A percentile compares a stretch with the other conserved stretches of the same genome.
phyloP scores from a whole-genome alignment of 352 stramenopile genomes.

The Globisporangium alternatum region DNA sequence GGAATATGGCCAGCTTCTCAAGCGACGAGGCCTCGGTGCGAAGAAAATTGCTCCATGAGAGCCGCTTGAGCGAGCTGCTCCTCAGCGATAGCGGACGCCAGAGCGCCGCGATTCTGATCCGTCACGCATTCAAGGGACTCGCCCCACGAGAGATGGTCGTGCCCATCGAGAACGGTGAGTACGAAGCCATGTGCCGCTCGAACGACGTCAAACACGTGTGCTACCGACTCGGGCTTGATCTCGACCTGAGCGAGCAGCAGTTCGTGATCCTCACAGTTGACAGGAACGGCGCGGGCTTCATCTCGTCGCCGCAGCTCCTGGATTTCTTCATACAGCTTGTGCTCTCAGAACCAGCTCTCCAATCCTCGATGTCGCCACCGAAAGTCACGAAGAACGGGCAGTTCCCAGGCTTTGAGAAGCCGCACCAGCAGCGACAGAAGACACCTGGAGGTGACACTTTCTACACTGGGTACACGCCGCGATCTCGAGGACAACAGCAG shows the following conservation, averaged over 20 bases:
- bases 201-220: slow-evolving; percentile 74
- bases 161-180: slow-evolving; percentile 63
- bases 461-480: slow-evolving; percentile 2
- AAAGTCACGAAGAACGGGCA: slow-evolving; percentile 7
- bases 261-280: slow-evolving; percentile 53
- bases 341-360: not conserved
- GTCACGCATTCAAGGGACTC: slow-evolving; percentile 74
- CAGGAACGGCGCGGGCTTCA: slow-evolving; percentile 45
- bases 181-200: slow-evolving; percentile 57
- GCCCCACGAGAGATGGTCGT: slow-evolving; percentile 62
- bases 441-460: slow-evolving; percentile 1
- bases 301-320: slow-evolving; percentile 58
- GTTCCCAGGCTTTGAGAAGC: slow-evolving; percentile 3
- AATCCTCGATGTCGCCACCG: not conserved
- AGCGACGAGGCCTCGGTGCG: slow-evolving; percentile 35
- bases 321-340: slow-evolving; percentile 55
- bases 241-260: slow-evolving; percentile 60
- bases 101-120: slow-evolving; percentile 63
- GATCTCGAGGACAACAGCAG: slow-evolving; percentile 5
- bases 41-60: slow-evolving; percentile 60
- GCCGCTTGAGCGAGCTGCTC: slow-evolving; percentile 50
- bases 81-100: slow-evolving; percentile 46
- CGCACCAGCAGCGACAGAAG: not conserved
- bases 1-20: slow-evolving; percentile 16
- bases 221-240: slow-evolving; percentile 61